Evolutionary conservation across 805 yeast genomes (phyloP).

Genomic region (Metschnikowia chrysomelidarum): DNA sequence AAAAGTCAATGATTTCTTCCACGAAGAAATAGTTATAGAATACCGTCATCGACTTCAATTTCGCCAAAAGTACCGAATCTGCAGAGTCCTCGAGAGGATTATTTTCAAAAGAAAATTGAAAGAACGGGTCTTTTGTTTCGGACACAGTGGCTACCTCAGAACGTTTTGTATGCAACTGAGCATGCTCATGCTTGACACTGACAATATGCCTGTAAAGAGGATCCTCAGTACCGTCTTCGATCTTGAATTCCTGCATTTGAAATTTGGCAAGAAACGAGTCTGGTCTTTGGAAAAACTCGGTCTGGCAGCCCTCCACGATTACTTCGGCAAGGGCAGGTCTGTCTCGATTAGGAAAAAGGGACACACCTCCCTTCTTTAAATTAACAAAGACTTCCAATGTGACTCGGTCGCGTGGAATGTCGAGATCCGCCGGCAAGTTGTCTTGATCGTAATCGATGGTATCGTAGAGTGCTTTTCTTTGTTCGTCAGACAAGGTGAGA

Average conservation of each 20-base stretch:
- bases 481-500: slow-evolving; percentile 69
- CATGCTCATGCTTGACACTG: slow-evolving; percentile 66
- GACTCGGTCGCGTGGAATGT: slow-evolving; percentile 71
- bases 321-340: slow-evolving; percentile 65
- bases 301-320: slow-evolving; percentile 76
- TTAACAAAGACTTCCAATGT: slow-evolving; percentile 65
- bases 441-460: slow-evolving; percentile 89
- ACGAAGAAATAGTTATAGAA: slow-evolving; percentile 84
- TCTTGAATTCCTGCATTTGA: slow-evolving; percentile 74
- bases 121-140: slow-evolving; percentile 57
- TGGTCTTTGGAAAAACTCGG: slow-evolving; percentile 71
- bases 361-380: slow-evolving; percentile 74
- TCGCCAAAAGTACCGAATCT: slow-evolving; percentile 71
- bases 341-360: slow-evolving; percentile 45
- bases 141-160: slow-evolving; percentile 11
- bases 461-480: slow-evolving; percentile 82
- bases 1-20: slow-evolving; percentile 71
- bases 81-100: slow-evolving; percentile 85
- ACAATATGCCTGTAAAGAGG: slow-evolving; percentile 86
- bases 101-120: slow-evolving; percentile 76
- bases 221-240: slow-evolving; percentile 81
- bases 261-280: slow-evolving; percentile 73
- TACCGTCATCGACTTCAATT: slow-evolving; percentile 81
- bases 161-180: slow-evolving; percentile 29
- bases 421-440: slow-evolving; percentile 48